Percentiles rank a stretch among this genome's conserved stretches.
Evolutionary conservation across 306 rosid genomes (phyloP).

Genomic region (Vigna radiata): DNA sequence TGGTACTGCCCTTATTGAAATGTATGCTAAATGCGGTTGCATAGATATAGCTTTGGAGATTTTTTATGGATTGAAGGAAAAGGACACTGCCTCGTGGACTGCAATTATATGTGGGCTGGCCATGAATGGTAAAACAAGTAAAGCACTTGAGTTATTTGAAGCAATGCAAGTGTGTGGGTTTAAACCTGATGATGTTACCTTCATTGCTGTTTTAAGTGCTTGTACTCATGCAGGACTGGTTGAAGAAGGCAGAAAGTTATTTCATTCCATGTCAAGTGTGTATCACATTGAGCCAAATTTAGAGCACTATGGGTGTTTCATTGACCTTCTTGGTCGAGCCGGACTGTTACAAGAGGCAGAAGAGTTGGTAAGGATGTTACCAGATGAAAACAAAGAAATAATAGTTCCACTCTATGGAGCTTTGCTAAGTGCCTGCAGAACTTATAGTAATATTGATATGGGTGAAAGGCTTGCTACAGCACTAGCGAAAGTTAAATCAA

Average conservation of each 20-base stretch:
- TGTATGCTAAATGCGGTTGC: conserved; percentile 80
- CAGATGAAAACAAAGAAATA: conserved; percentile 48
- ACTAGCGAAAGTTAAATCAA: conserved; percentile 57
- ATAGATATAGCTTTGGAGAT: conserved; percentile 65
- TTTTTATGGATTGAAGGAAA: conserved; percentile 59
- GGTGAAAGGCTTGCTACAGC: conserved; percentile 69
- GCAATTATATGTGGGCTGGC: conserved; percentile 79
- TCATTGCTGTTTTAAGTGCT: conserved; percentile 67
- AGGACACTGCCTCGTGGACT: conserved; percentile 74
- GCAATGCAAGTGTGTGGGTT: conserved; percentile 63
- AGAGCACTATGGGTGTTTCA: conserved; percentile 75
- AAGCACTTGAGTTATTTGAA: conserved; percentile 68
- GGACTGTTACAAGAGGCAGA: conserved; percentile 76
- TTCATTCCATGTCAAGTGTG: conserved; percentile 58
- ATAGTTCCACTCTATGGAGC: conserved; percentile 70
- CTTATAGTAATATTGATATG: conserved; percentile 65
- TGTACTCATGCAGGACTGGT: conserved; percentile 79
- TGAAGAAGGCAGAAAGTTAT: conserved; percentile 62
- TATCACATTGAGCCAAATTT: conserved; percentile 63
- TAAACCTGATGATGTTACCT: conserved; percentile 71
- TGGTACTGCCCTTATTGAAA: conserved; percentile 76
- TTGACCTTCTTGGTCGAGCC: conserved; percentile 78
- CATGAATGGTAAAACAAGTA: conserved; percentile 67
- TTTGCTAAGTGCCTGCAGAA: conserved; percentile 76
- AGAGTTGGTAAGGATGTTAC: conserved; percentile 59